Base-by-base conservation (phyloP, 495 filamentous ascomycete genomes). In the Terfezia boudieri region DNA sequence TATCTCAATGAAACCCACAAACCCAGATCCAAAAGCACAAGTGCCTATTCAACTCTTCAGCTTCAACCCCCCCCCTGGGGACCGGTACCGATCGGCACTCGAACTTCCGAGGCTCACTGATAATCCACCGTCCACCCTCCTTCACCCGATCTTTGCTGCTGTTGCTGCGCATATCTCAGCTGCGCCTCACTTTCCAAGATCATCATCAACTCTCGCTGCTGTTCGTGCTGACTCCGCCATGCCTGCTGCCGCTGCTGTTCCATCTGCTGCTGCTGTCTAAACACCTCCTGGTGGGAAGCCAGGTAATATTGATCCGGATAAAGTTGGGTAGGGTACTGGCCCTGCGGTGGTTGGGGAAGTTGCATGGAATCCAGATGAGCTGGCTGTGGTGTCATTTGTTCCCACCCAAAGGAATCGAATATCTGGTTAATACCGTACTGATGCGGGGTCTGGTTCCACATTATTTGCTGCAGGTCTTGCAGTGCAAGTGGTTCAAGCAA, bases 241-340 rank as follows among this genome's bases (percentile, higher is more conserved):
- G 14, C 14, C 41, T 46, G 41, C 8, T 46, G 41, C 4, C 3
- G 4, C 17, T 46, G 41, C 17, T 46, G 41, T 8, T 51, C 54
- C 57, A 59, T 61, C 48, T 64, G 62, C 22, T 65, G 59, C 36
- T 64, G 62, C 22, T 60, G 53, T 48, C 64, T 64, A 23, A 64
- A 54, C 17, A 64, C 53, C 50, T 35, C 14, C 22, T 22, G 50
- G 26, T 51, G 50, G 17, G 23, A 16, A 50, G 12, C 16, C 46
- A 23, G 8, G 17, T 20, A 11, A 36, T 37, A 14, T 23, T 22
- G 54, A 56, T 56, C 43, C 54, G 17, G 50, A 14, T 48, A 12
- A 20, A 36, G 54, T 9, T 50, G 43, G 35, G 35, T 38, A 51
- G 48, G 22, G 8, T 43, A 49, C 7, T 50, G 22, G 2, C 36